Evolutionary conservation across 164 flowering plant genomes (phyloP).

Genomic region (Nymphaea colorata): DNA sequence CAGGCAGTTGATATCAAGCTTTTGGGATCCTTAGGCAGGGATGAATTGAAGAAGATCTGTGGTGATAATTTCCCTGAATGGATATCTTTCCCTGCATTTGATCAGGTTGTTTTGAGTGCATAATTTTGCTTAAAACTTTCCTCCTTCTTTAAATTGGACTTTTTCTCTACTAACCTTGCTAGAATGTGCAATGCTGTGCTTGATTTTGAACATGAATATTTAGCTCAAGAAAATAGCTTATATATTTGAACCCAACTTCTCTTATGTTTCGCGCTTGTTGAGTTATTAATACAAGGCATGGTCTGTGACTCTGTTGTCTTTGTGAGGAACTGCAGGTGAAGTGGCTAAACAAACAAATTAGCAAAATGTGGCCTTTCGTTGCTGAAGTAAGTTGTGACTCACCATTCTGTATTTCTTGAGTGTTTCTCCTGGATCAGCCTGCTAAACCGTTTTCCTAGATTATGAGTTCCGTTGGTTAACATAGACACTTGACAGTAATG

Average conservation of each 20-base stretch:
- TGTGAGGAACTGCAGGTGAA: conserved; percentile 55
- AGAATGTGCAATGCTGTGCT: not conserved
- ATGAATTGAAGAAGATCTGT: conserved; percentile 85
- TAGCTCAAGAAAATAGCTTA: not conserved
- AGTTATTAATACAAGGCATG: too few species aligned
- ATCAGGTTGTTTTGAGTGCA: conserved; percentile 53
- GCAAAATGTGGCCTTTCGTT: conserved; percentile 89
- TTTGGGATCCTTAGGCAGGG: conserved; percentile 67
- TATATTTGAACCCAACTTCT: not conserved
- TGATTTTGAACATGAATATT: not conserved
- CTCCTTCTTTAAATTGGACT: not conserved
- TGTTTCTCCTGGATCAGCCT: too few species aligned
- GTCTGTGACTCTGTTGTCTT: too few species aligned
- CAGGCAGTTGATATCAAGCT: conserved; percentile 92
- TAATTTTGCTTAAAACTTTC: not conserved
- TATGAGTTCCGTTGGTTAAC: too few species aligned
- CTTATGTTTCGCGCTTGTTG: too few species aligned
- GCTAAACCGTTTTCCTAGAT: too few species aligned
- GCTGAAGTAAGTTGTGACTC: conserved; percentile 65
- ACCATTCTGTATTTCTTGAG: too few species aligned
- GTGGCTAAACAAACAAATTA: conserved; percentile 87
- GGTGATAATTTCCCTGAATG: conserved; percentile 90
- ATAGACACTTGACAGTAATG: too few species aligned
- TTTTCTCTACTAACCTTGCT: too few species aligned
- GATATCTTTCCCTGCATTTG: conserved; percentile 92